Evolutionary conservation across 78 protist genomes (phyloP).

Genomic region (Diacronema lutheri): DNA sequence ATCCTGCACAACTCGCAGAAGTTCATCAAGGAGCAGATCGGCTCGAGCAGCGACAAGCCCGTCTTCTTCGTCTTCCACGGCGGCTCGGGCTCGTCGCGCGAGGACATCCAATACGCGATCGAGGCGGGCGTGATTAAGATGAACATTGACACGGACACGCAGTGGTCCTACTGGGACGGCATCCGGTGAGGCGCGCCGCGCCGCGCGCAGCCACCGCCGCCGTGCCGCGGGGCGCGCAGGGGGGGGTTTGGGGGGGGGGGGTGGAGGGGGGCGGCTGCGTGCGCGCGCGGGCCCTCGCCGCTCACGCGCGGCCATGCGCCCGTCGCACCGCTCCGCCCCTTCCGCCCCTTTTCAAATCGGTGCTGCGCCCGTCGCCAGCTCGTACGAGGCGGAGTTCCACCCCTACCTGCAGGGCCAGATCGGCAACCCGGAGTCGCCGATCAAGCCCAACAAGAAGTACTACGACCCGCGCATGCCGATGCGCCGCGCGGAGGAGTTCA

Average conservation of each 20-base stretch:
- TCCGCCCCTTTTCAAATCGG: no score
- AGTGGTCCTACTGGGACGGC: constrained; percentile 73
- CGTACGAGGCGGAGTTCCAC: constrained; percentile 50
- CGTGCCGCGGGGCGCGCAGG: no score
- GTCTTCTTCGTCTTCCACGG: constrained; percentile 71
- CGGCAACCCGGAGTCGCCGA: constrained; percentile 65
- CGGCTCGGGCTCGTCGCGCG: constrained; percentile 63
- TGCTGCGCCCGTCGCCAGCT: background rate
- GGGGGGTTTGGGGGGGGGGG: no score
- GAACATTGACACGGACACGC: constrained; percentile 79
- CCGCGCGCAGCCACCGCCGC: no score
- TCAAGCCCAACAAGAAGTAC: constrained; percentile 72
- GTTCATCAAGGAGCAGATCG: constrained; percentile 43
- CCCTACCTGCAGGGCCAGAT: constrained; percentile 69
- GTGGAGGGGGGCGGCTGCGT: no score
- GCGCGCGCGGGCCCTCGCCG: no score
- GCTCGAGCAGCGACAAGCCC: constrained; percentile 41
- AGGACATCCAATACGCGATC: constrained; percentile 58
- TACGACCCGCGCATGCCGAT: constrained; percentile 72
- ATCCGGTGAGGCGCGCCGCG: background rate
- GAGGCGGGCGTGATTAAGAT: constrained; percentile 66
- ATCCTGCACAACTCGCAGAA: constrained; percentile 60
- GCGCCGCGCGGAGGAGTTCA: constrained; percentile 56
- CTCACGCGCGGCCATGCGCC: no score
- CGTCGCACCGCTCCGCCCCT: no score